A percentile compares a stretch with the other conserved stretches of the same genome.
Evolutionary conservation across 108 stramenopile species (phyloP).

Genomic region (Cyclostephanos tholiformis): DNA sequence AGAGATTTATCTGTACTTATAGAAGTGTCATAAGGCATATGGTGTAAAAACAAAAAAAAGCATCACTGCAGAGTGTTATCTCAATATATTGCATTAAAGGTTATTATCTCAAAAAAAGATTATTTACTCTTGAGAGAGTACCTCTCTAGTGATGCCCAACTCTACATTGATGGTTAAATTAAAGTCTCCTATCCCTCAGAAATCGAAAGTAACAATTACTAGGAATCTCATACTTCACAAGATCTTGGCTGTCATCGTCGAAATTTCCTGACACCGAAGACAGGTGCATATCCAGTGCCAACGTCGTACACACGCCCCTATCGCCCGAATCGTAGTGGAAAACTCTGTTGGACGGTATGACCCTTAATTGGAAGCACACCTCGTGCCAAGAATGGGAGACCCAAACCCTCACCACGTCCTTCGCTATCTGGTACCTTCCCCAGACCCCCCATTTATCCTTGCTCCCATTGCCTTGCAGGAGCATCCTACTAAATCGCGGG

Average conservation of each 20-base stretch:
- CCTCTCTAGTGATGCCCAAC: too few species aligned
- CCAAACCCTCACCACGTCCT: constrained; percentile 57
- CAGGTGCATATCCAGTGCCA: constrained; percentile 65
- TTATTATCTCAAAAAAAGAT: too few species aligned
- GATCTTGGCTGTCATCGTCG: constrained; percentile 50
- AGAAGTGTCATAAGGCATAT: too few species aligned
- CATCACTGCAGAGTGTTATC: too few species aligned
- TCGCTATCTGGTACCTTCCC: constrained; percentile 73
- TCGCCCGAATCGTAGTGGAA: constrained; percentile 45
- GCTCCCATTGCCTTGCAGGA: constrained; percentile 41
- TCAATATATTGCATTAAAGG: too few species aligned
- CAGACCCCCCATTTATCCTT: constrained; percentile 62
- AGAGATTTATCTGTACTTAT: too few species aligned
- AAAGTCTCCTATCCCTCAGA: constrained; percentile 61
- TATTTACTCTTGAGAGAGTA: too few species aligned
- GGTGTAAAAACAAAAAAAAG: too few species aligned
- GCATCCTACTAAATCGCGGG: constrained; percentile 56
- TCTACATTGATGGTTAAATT: background rate
- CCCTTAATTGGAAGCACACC: constrained; percentile 60
- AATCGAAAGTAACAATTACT: constrained; percentile 64
- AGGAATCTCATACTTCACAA: constrained; percentile 71
- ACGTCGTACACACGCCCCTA: constrained; percentile 56
- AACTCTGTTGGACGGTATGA: constrained; percentile 48
- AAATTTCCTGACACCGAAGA: constrained; percentile 63
- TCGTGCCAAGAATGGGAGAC: constrained; percentile 68